A percentile compares a stretch with the other conserved stretches of the same genome.
These are phyloP conservation scores for Verticillium dahliae DNA, from an alignment of 2,329 filamentous ascomycete genomes.

Conservation along the genomic window DNA sequence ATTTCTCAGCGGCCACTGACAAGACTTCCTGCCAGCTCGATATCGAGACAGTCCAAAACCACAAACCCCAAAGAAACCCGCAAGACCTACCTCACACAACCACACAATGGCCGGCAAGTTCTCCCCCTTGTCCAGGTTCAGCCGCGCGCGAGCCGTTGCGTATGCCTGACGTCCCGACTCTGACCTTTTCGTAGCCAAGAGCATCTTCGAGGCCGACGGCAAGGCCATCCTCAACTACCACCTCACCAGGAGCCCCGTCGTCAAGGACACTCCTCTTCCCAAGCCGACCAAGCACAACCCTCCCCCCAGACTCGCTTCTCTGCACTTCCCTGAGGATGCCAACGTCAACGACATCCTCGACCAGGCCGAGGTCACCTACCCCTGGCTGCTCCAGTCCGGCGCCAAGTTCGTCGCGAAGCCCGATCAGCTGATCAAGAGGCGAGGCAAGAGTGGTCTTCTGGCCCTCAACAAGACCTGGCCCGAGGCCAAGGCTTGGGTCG, in stretches of 20 bases:
- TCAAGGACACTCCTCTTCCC: conserved; percentile 95
- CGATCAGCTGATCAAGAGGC: conserved; percentile 98
- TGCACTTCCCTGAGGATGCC: conserved; percentile 88
- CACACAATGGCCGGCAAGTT: conserved; percentile 30
- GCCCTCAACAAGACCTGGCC: conserved; percentile 96
- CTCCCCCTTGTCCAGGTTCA: neutral
- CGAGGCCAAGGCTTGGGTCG: conserved; percentile 91
- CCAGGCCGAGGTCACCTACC: conserved; percentile 94
- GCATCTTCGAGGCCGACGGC: conserved; percentile 97
- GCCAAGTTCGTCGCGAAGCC: conserved; percentile 98
- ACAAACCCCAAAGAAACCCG: neutral
- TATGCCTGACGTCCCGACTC: neutral
- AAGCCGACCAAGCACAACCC: conserved; percentile 82
- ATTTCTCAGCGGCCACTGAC: neutral
- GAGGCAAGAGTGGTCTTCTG: conserved; percentile 96
- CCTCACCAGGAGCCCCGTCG: conserved; percentile 92
- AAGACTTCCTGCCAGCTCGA: neutral
- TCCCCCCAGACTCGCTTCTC: conserved; percentile 80
- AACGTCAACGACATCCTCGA: conserved; percentile 79
- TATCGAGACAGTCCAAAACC: neutral
- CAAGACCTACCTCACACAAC: conserved; percentile 1
- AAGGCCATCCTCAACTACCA: conserved; percentile 99
- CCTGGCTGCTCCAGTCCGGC: conserved; percentile 79
- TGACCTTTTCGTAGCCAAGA: conserved; percentile 72
- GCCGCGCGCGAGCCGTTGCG: neutral